These are phyloP conservation scores for Kwoniella europaea DNA, from an alignment of 768 basidiomycete species.

Conservation along the genomic window DNA sequence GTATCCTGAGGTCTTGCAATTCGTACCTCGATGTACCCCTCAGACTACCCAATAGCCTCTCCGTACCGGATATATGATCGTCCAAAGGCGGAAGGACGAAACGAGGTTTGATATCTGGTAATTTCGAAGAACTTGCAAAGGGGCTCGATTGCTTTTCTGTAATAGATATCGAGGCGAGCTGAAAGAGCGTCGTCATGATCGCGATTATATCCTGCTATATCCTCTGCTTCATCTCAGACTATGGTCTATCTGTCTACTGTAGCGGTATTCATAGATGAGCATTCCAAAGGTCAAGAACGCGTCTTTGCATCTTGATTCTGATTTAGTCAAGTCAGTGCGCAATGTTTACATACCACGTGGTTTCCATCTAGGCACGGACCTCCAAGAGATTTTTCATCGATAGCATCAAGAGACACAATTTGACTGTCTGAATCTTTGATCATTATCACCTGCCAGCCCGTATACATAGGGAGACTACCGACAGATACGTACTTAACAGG, in stretches of 20 bases:
- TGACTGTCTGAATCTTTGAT: no score
- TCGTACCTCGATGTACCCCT: slow-evolving; percentile 19
- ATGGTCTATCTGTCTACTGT: background rate
- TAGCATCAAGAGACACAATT: no score
- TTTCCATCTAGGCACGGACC: background rate
- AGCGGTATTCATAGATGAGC: background rate
- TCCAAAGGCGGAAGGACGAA: slow-evolving; percentile 39
- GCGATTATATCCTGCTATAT: background rate
- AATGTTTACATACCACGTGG: slow-evolving; percentile 28
- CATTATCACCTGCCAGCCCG: no score
- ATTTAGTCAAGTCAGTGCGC: background rate
- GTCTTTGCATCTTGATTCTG: background rate
- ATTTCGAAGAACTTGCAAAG: background rate
- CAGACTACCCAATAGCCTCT: slow-evolving; percentile 35
- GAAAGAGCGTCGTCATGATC: slow-evolving; percentile 15
- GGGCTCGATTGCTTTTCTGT: background rate
- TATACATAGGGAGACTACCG: no score
- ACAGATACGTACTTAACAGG: slow-evolving; percentile 4
- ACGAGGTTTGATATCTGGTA: slow-evolving; percentile 7
- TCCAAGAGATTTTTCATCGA: background rate
- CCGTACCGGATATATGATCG: slow-evolving; percentile 34
- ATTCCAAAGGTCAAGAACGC: background rate
- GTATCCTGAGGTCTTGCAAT: background rate
- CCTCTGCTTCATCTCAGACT: background rate
- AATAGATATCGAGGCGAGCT: slow-evolving; percentile 10